Evolutionary conservation across 2,329 filamentous ascomycete genomes (phyloP).

Genomic region (Apiospora malaysiana): DNA sequence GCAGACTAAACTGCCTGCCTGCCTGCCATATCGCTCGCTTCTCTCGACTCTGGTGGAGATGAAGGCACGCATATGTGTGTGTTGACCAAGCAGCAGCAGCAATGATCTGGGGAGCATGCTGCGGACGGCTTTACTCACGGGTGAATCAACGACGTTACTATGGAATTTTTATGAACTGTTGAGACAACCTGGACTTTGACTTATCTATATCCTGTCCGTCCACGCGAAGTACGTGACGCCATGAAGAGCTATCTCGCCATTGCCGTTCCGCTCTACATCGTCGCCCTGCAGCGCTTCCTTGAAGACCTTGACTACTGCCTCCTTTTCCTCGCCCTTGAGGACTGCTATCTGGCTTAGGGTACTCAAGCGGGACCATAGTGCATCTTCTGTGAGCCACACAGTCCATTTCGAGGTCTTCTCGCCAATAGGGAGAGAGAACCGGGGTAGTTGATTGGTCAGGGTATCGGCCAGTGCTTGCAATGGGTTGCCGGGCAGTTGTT

Average conservation of each 20-base stretch:
- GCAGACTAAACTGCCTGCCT: constrained; percentile 57
- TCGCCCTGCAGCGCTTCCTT: constrained; percentile 58
- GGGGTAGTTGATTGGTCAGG: constrained; percentile 45
- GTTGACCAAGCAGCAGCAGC: not conserved
- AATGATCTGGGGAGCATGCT: not conserved
- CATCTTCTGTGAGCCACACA: constrained; percentile 62
- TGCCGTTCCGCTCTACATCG: constrained; percentile 63
- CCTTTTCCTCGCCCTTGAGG: constrained; percentile 56
- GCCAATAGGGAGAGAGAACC: constrained; percentile 67
- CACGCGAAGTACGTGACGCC: constrained; percentile 68
- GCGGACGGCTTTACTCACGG: not conserved
- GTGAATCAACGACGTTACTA: not conserved
- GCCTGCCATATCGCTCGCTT: constrained; percentile 31
- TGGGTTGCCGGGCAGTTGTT: constrained; percentile 59
- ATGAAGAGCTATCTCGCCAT: constrained; percentile 68
- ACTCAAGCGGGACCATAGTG: constrained; percentile 66
- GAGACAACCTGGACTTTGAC: not conserved
- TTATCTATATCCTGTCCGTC: constrained; percentile 54
- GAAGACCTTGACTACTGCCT: constrained; percentile 55
- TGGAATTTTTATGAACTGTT: not conserved
- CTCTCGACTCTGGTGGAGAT: constrained; percentile 18
- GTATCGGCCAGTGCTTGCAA: constrained; percentile 55
- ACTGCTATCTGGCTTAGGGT: constrained; percentile 73
- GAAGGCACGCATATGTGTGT: not conserved
- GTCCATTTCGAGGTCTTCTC: constrained; percentile 63